Base-by-base conservation (phyloP, 202 grass and related monocot genomes). In the Setaria viridis region DNA sequence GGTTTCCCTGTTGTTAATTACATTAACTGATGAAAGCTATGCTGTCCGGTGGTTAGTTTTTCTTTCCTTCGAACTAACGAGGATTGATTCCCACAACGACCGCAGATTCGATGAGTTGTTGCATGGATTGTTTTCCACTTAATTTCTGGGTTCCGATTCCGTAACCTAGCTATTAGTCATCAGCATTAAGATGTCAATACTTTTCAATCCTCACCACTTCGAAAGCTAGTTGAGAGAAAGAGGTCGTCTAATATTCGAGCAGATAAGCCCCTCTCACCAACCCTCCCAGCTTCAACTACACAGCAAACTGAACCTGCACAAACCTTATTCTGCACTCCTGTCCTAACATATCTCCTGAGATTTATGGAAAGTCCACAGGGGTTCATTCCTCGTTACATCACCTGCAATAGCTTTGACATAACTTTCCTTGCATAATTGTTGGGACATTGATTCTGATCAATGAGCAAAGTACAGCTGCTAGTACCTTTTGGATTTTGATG, bases 401-500 rank as follows among this genome's bases (percentile, higher is more conserved):
- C 49, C 33, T 39, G 5, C 72, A 75, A 2, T 30, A 74, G 49
- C 29, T 49, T 74, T 21, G 54, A 0, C 3, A 12, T 29, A 37
- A 37, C 35, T 16, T 21, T 16, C 29, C 12, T 47, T 16, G 0
- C 47, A 16, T 6, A 43, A 2, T 15, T 42, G 39, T 47, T 62
- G 14, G 43, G 8, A 48, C 46, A 3, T 9, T 51, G 46, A 53
- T 16, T 37, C 35, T 4, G 8, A 16, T 48, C 8, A 4, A 30
- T 48, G 11, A 49, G 25, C 25, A 51, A 49, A 35, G 51, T 20
- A 66, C 14, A 35, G 60, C 25, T 50, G 16, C 43, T 21, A 11
- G 74, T 77, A 67, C 62, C 11, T 21, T 51, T 37, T 51, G 29
- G 45, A 65, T 64, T 66, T 51, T 79, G 45, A 79, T 33, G 16